A percentile compares a stretch with the other conserved stretches of the same genome.
phyloP scores from a whole-genome alignment of 495 filamentous ascomycete genomes.

The Neurospora sp. region DNA sequence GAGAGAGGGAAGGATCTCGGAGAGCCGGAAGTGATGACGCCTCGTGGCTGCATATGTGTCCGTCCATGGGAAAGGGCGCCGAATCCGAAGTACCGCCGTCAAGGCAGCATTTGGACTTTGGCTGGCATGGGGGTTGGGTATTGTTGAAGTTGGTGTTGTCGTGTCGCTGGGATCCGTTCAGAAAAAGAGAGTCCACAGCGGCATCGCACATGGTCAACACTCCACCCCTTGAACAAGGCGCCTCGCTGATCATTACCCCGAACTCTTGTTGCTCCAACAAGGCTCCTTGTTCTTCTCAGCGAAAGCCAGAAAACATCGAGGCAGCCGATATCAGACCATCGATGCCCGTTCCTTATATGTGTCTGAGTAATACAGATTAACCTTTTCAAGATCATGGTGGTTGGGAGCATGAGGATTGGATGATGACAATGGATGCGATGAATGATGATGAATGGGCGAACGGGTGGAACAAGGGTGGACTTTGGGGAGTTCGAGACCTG shows the following conservation, averaged over 20 bases:
- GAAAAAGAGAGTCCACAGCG: not conserved
- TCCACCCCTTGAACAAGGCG: not conserved
- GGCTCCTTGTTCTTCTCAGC: not conserved
- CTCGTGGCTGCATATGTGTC: not conserved
- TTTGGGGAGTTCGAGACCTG: not conserved
- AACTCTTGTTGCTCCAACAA: not conserved
- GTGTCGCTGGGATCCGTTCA: not conserved
- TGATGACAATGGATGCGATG: not conserved
- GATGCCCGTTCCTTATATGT: not conserved
- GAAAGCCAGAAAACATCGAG: not conserved
- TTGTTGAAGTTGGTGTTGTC: not conserved
- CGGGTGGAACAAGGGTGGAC: not conserved
- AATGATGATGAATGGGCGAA: not conserved
- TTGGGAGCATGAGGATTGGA: not conserved
- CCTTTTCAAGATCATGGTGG: not conserved
- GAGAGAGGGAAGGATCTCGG: constrained; percentile 13
- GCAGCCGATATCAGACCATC: not conserved
- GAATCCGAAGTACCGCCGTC: not conserved
- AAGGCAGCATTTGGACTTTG: not conserved
- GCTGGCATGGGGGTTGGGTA: not conserved
- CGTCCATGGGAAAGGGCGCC: not conserved
- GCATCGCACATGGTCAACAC: not conserved
- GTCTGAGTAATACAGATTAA: not conserved
- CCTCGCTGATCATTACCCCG: not conserved
- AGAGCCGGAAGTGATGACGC: constrained; percentile 5